phyloP scores from a whole-genome alignment of 331 rosid genomes.

The Erythrophleum ivorense region DNA sequence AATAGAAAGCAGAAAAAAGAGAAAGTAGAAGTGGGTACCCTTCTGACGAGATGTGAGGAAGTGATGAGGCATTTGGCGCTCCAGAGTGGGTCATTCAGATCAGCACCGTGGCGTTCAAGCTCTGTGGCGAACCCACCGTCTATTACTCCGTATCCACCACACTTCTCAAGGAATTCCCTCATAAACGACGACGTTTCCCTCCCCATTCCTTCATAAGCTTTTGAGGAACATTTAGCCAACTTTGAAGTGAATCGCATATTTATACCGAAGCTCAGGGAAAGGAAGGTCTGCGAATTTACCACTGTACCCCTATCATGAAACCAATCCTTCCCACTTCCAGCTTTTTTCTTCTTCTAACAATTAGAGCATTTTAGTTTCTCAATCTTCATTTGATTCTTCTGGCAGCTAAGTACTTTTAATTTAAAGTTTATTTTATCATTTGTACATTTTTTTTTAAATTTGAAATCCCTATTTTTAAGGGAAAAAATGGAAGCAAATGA shows the following conservation, averaged over 20 bases:
- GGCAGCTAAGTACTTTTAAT: no score
- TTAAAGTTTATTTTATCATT: no score
- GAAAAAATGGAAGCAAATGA: no score
- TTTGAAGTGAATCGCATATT: neutral
- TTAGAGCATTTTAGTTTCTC: no score
- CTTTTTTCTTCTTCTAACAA: no score
- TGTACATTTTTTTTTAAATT: no score
- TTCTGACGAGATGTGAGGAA: neutral
- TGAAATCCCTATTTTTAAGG: no score
- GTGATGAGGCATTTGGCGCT: conserved; percentile 15
- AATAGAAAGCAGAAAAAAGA: no score
- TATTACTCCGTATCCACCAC: neutral
- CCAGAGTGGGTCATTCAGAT: neutral
- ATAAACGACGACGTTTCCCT: neutral
- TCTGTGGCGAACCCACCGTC: conserved; percentile 16
- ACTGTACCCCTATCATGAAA: neutral
- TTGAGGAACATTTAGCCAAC: neutral
- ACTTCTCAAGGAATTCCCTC: neutral
- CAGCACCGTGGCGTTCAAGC: conserved; percentile 8
- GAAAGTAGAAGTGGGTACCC: neutral
- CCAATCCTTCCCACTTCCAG: no score
- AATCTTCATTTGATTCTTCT: no score
- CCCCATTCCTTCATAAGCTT: neutral
- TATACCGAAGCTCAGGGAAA: neutral
- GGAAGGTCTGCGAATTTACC: neutral